These are phyloP conservation scores for Quercus glauca DNA, from an alignment of 306 rosid species.

Conservation along the genomic window DNA sequence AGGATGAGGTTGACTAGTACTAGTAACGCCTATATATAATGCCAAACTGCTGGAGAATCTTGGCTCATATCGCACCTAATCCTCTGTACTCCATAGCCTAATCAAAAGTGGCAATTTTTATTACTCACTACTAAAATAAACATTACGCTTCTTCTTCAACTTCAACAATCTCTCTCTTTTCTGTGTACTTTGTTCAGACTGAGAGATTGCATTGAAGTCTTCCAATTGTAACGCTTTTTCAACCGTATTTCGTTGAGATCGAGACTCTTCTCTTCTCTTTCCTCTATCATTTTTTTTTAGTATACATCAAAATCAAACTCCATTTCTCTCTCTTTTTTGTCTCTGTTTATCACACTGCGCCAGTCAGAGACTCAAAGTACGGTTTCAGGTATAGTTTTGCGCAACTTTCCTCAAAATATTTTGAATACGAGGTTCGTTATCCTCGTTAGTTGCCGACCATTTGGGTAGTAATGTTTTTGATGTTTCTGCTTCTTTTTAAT, in stretches of 20 bases:
- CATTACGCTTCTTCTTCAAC: too few species aligned
- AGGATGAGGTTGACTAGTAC: not conserved
- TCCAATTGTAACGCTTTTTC: not conserved
- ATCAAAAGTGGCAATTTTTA: not conserved
- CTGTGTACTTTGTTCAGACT: not conserved
- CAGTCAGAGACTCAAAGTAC: not conserved
- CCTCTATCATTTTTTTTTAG: too few species aligned
- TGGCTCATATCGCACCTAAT: not conserved
- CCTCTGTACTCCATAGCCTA: not conserved
- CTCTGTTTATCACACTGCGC: not conserved
- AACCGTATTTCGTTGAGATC: conserved; percentile 8
- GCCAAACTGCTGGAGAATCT: not conserved
- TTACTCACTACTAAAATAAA: too few species aligned
- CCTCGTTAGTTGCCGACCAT: not conserved
- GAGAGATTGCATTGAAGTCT: conserved; percentile 6
- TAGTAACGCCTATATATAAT: not conserved
- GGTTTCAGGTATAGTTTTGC: not conserved
- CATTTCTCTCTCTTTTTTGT: not conserved
- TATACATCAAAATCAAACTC: too few species aligned
- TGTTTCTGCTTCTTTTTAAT: conserved; percentile 2
- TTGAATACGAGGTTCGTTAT: not conserved
- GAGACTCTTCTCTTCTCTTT: not conserved
- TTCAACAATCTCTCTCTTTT: not conserved
- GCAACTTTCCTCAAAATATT: not conserved
- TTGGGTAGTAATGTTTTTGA: not conserved